phyloP scores from a whole-genome alignment of 2,329 filamentous ascomycete genomes.

The Diaporthe longicolla region DNA sequence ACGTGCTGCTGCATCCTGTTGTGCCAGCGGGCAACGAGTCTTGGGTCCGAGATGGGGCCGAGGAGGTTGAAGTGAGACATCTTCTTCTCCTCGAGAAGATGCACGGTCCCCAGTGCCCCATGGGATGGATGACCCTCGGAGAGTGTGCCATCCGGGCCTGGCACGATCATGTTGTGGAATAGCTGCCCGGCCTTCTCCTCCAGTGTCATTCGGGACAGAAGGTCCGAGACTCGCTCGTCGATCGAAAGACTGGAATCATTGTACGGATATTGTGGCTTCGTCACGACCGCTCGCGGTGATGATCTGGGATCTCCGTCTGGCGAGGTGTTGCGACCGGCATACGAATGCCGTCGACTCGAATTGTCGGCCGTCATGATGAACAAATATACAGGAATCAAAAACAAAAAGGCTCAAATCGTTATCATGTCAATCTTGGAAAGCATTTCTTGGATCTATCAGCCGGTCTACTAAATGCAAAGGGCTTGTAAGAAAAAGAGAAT shows the following conservation, averaged over 20 bases:
- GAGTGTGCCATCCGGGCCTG: conserved; percentile 30
- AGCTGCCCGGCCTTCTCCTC: conserved; percentile 39
- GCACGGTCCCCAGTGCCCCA: background rate
- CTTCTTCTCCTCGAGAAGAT: conserved; percentile 34
- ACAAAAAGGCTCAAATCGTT: background rate
- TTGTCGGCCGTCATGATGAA: conserved; percentile 4
- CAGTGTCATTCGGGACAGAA: conserved; percentile 39
- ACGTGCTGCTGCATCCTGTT: conserved; percentile 60
- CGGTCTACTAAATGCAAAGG: background rate
- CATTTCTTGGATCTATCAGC: background rate
- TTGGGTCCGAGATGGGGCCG: conserved; percentile 49
- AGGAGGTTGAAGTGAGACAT: conserved; percentile 44
- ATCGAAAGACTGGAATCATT: conserved; percentile 14
- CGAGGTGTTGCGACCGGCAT: background rate
- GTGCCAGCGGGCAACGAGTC: conserved; percentile 54
- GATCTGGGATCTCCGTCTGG: background rate
- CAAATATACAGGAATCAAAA: background rate
- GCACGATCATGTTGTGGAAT: conserved; percentile 37
- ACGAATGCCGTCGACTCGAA: background rate
- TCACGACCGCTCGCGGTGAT: background rate
- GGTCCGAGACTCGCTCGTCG: conserved; percentile 38
- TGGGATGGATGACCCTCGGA: conserved; percentile 6
- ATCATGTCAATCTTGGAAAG: background rate
- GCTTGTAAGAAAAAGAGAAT: background rate
- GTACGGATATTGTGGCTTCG: conserved; percentile 17